Base-by-base conservation (phyloP, 2,329 filamentous ascomycete genomes). In the Hymenoscyphus scutula region DNA sequence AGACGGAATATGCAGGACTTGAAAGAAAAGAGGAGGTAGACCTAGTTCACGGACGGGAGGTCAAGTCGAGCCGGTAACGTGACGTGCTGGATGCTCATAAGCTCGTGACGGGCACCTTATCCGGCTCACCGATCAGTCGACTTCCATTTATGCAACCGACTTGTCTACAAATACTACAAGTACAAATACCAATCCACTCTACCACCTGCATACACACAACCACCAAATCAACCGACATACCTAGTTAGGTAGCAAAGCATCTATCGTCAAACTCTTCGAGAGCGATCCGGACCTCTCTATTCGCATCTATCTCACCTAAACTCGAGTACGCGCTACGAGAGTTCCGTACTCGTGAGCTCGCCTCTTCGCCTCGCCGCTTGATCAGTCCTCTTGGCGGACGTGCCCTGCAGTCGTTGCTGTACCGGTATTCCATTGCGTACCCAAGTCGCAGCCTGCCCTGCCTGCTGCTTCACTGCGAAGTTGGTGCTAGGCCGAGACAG, bases 371-470 rank as follows among this genome's bases (percentile, higher is more conserved):
- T 51, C 45, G 45, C 45, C 45, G 45, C 45, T 27, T 62, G 30
- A 59, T 59, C 54, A 63, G 62, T 65, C 65, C 63, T 58, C 19
- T 45, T 45, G 41, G 37, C 13, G 7, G 41, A 45, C 17, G 41
- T 13, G 65, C 62, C 32, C 17, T 37, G 34, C 17, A 58, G 53
- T 4, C 56, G 19, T 19, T 53, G n/a, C n/a, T n/a, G n/a, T n/a
- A n/a, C n/a, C n/a, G n/a, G n/a, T n/a, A n/a, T n/a, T n/a, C n/a
- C n/a, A 34, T 65, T 66, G 62, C 63, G 62, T 61, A 64, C 54
- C 55, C 38, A 53, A 34, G 41, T 45, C 29, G 58, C 56, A 59
- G 59, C 62, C 64, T 64, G 51, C 41, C 58, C 45, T 32, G 34
- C 37, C 38, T 17, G 38, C n/a, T n/a, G 10, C 15, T 19, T 45